Percentiles rank a stretch among this genome's conserved stretches.
Evolutionary conservation across 2,329 filamentous ascomycete species (phyloP).

Genomic region (Tympanopsis confertula): DNA sequence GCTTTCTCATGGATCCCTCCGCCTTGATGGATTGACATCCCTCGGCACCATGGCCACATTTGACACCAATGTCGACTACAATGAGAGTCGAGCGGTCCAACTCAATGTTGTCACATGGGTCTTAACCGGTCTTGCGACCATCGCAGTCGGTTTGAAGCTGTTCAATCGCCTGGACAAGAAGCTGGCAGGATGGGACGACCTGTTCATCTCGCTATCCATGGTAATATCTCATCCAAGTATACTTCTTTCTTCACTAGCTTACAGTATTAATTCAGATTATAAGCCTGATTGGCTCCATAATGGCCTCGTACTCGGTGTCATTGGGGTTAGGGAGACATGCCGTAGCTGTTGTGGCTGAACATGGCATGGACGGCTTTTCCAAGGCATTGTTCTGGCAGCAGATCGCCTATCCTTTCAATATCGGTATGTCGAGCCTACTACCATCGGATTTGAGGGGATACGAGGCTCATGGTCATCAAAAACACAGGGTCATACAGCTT

Average conservation of each 20-base stretch:
- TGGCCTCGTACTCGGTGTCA: slow-evolving; percentile 11
- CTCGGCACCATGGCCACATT: too few relatives aligned
- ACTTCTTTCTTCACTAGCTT: too few relatives aligned
- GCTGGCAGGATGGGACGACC: slow-evolving; percentile 13
- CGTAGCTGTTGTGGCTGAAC: slow-evolving; percentile 10
- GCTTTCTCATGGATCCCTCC: too few relatives aligned
- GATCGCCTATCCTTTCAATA: slow-evolving; percentile 11
- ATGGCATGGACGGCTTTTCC: slow-evolving; percentile 8
- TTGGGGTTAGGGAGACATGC: slow-evolving; percentile 14
- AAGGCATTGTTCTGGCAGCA: slow-evolving; percentile 11
- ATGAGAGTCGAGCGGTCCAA: slow-evolving; percentile 7
- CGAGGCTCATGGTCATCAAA: too few relatives aligned
- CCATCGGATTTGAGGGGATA: too few relatives aligned
- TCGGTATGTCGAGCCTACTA: background rate
- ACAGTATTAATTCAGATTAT: too few relatives aligned
- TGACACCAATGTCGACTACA: slow-evolving; percentile 8
- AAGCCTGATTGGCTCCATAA: slow-evolving; percentile 12
- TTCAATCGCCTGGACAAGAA: slow-evolving; percentile 9
- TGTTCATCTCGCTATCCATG: slow-evolving; percentile 15
- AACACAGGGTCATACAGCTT: slow-evolving; percentile 10
- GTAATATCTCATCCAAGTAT: too few relatives aligned
- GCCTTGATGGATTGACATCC: too few relatives aligned
- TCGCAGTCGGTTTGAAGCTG: slow-evolving; percentile 10
- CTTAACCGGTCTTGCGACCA: slow-evolving; percentile 11
- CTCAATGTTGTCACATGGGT: slow-evolving; percentile 12